phyloP scores from a whole-genome alignment of 352 stramenopile genomes.

The Elongisporangium undulatum region DNA sequence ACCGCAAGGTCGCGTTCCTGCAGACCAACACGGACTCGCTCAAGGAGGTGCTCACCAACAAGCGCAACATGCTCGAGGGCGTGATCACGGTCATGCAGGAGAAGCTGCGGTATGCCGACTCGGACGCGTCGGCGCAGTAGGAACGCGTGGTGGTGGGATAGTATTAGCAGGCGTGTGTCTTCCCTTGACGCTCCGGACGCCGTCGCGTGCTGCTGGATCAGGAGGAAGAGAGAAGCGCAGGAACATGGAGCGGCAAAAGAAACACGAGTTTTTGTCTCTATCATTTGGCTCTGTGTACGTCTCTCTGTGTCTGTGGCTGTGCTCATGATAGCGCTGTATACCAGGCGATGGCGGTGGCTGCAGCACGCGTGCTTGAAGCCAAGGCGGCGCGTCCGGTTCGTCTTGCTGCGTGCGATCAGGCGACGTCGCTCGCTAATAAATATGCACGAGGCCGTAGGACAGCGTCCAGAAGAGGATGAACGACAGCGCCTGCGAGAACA shows the following conservation, averaged over 20 bases:
- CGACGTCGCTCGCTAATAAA: constrained; percentile 54
- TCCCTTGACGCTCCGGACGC: not conserved
- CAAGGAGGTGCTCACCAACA: constrained; percentile 79
- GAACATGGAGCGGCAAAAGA: not conserved
- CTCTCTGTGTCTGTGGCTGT: not conserved
- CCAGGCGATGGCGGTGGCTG: not conserved
- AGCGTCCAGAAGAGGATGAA: constrained; percentile 91
- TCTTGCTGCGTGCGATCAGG: too few relatives aligned
- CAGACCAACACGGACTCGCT: constrained; percentile 93
- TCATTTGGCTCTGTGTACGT: not conserved
- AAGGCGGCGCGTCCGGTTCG: not conserved
- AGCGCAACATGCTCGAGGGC: constrained; percentile 78
- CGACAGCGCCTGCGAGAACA: constrained; percentile 73
- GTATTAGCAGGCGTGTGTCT: not conserved
- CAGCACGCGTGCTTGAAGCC: not conserved
- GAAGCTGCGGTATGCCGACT: constrained; percentile 58
- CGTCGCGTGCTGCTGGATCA: not conserved
- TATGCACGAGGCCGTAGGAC: constrained; percentile 85
- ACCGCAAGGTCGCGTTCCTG: constrained; percentile 90
- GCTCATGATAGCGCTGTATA: not conserved
- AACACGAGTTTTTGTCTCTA: not conserved
- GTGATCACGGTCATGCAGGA: constrained; percentile 84
- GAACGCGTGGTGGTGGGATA: not conserved
- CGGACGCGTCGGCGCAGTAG: constrained; percentile 20
- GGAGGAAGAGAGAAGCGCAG: not conserved